A percentile compares a stretch with the other conserved stretches of the same genome.
Conservation (phyloP, 177 flowering plant genomes). For the Tripterygium wilfordii region DNA sequence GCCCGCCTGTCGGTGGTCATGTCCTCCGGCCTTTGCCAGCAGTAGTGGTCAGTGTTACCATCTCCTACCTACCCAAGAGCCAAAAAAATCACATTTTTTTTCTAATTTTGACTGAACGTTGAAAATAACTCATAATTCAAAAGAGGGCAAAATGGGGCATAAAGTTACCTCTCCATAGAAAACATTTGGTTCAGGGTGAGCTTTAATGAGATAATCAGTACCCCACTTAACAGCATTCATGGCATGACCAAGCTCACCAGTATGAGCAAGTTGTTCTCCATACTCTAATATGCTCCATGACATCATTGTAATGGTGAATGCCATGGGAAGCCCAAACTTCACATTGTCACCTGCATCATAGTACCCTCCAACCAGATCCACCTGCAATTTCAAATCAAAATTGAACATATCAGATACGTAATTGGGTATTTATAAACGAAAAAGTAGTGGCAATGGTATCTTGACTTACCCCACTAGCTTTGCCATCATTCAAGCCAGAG, state of each 20-base stretch:
- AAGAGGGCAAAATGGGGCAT: not conserved
- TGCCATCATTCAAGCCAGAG: slow-evolving; percentile 76
- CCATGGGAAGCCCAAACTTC: slow-evolving; percentile 94
- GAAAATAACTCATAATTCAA: not conserved
- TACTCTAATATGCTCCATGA: slow-evolving; percentile 77
- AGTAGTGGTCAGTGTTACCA: slow-evolving; percentile 79
- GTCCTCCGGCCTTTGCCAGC: slow-evolving; percentile 97
- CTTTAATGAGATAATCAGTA: slow-evolving; percentile 81
- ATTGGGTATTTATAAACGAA: not conserved
- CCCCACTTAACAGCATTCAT: slow-evolving; percentile 83
- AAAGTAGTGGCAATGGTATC: not conserved
- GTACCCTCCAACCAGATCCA: slow-evolving; percentile 82
- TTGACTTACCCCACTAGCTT: slow-evolving; percentile 63
- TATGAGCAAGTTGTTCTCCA: slow-evolving; percentile 56
- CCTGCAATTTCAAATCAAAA: slow-evolving; percentile 24
- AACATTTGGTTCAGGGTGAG: slow-evolving; percentile 74
- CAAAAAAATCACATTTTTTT: not conserved
- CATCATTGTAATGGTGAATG: slow-evolving; percentile 86
- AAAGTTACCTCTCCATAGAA: slow-evolving; percentile 66
- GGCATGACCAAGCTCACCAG: slow-evolving; percentile 70
- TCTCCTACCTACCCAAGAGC: slow-evolving; percentile 67
- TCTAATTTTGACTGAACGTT: not conserved
- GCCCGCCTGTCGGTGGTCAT: slow-evolving; percentile 84
- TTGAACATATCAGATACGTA: not conserved
- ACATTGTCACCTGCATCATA: slow-evolving; percentile 93